A percentile compares a stretch with the other conserved stretches of the same genome.
These are phyloP conservation scores for Sporothrix sp. DNA, from an alignment of 2,329 filamentous ascomycete species.

Conservation along the genomic window DNA sequence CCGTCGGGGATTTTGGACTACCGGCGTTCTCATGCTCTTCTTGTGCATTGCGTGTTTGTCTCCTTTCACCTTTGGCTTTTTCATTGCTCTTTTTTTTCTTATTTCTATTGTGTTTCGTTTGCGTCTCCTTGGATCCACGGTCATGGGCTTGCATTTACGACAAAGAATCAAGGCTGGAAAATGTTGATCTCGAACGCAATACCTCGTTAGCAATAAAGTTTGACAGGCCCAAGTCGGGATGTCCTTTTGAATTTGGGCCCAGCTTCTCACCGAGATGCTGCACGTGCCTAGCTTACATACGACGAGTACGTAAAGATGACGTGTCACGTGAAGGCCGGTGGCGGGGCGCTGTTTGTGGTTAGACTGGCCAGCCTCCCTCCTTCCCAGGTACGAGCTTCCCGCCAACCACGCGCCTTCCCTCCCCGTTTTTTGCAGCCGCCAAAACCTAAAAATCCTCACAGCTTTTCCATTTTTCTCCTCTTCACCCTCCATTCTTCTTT, in stretches of 20 bases:
- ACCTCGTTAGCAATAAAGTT: too few species aligned
- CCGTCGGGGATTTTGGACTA: background rate
- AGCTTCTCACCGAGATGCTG: too few species aligned
- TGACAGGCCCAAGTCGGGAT: too few species aligned
- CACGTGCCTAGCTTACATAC: too few species aligned
- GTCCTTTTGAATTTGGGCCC: background rate
- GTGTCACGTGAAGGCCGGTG: slow-evolving; percentile 4
- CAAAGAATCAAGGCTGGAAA: slow-evolving; percentile 2
- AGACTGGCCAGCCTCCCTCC: slow-evolving; percentile 7
- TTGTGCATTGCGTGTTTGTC: background rate
- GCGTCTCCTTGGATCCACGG: background rate
- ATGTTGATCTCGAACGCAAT: background rate
- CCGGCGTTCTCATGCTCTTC: background rate
- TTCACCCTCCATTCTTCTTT: background rate
- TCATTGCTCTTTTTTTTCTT: background rate
- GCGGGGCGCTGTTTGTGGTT: slow-evolving; percentile 4
- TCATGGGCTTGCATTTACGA: slow-evolving; percentile 6
- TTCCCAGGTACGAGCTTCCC: slow-evolving; percentile 1
- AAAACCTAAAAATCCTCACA: slow-evolving; percentile 9
- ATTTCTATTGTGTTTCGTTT: background rate
- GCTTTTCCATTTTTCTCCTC: background rate
- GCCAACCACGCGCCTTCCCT: slow-evolving; percentile 7
- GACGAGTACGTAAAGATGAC: background rate
- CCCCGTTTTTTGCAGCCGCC: background rate
- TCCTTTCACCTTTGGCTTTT: background rate